Evolutionary conservation across 1,139 yeast species (phyloP).

Genomic region (Pichiaceae sp.): DNA sequence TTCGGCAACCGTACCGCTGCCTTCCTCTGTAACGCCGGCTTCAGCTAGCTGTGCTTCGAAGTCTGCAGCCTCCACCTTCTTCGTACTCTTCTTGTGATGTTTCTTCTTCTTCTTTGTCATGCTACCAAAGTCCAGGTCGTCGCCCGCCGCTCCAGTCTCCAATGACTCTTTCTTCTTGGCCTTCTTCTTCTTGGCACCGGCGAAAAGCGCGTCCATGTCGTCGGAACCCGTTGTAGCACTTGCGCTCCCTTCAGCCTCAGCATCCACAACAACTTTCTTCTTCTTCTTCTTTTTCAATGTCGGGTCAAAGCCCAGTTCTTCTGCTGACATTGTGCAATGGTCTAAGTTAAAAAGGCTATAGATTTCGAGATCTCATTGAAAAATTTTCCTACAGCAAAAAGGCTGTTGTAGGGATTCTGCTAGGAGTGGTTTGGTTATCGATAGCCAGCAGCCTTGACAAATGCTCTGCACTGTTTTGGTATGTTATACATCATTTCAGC

Average conservation of each 20-base stretch:
- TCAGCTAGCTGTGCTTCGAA: slow-evolving; percentile 85
- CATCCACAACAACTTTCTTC: slow-evolving; percentile 35
- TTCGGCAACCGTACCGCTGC: slow-evolving; percentile 18
- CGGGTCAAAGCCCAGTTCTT: slow-evolving; percentile 71
- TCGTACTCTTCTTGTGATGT: slow-evolving; percentile 73
- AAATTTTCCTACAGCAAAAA: not conserved
- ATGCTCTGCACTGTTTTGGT: too few species aligned
- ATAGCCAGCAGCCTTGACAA: too few species aligned
- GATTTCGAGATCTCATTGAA: not conserved
- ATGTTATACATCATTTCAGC: too few species aligned
- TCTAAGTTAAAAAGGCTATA: not conserved
- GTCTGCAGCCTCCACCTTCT: slow-evolving; percentile 54
- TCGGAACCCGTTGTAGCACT: slow-evolving; percentile 11
- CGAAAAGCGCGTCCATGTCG: slow-evolving; percentile 41
- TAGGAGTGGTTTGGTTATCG: too few species aligned
- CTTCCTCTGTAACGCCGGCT: slow-evolving; percentile 68
- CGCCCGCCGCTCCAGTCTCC: slow-evolving; percentile 24
- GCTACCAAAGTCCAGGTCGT: slow-evolving; percentile 42
- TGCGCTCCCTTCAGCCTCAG: slow-evolving; percentile 19
- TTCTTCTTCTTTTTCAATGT: slow-evolving; percentile 83
- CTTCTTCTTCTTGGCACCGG: slow-evolving; percentile 49
- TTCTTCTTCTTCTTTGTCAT: slow-evolving; percentile 49
- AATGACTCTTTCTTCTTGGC: slow-evolving; percentile 32
- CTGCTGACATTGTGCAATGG: slow-evolving; percentile 24
- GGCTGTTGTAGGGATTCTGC: not conserved